Base-by-base conservation (phyloP, 345 rosid genomes). In the Corymbia maculata region DNA sequence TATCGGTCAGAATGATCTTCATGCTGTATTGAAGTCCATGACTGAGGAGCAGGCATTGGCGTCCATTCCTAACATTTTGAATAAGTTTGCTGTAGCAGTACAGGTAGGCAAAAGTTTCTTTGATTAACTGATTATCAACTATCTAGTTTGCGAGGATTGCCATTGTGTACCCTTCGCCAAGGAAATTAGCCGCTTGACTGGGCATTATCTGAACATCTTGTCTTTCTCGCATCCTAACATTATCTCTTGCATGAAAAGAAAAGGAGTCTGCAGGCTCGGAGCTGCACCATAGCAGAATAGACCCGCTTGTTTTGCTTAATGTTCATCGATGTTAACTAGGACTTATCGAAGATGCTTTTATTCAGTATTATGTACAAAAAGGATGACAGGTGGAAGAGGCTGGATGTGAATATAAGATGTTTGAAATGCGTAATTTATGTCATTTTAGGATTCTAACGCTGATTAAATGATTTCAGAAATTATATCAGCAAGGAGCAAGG, bases 1-100 rank as follows among this genome's bases (percentile, higher is more conserved):
- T 90, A 96, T 97, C 28, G 99, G 99, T 87, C 99, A 97, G 90
- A 97, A 97, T 90, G 99, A 97, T 93, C 98, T 97, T 86, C 96
- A 96, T 79, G 94, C 94, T 52, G 97, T 96, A 55, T 95, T 97
- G 85, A 85, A 98, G 86, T 95, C 89, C 88, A 89, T 94, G 97
- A 95, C 92, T 79, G 75, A 79, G 1, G 95, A 96, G 89, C 98
- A 97, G 88, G 96, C 96, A 51, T 91, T 91, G 55, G 95, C 95
- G 30, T 91, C 95, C 0, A 57, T 97, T 89, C 98, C 98, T 0
- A 97, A 95, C 86, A 96, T 97, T 68, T 85, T 94, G 51, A 91
- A 92, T 91, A 98, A 95, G 90, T 90, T 97, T 61, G 97, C 97
- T 87, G 89, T 95, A 59, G 99, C 98, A 24, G 93, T 96, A 16